phyloP scores from a whole-genome alignment of 106 monocot species.

The Xerophyta viscosa region DNA sequence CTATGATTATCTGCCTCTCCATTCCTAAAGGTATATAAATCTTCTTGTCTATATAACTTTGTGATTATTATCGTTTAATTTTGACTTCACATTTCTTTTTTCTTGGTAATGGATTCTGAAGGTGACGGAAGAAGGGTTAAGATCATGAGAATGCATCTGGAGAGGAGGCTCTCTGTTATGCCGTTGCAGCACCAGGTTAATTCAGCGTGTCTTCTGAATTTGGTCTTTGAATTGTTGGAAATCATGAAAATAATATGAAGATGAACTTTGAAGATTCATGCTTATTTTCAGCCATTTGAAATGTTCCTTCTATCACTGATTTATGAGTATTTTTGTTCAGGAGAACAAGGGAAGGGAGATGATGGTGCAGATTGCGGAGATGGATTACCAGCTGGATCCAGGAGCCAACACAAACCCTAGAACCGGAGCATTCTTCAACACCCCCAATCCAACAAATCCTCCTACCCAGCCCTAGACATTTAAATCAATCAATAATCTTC shows the following conservation, averaged over 20 bases:
- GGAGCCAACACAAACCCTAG: slow-evolving; percentile 19
- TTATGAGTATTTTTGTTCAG: no score
- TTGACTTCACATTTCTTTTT: neutral
- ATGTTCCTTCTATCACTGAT: no score
- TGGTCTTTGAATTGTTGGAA: no score
- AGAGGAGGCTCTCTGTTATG: no score
- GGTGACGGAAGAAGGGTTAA: slow-evolving; percentile 9
- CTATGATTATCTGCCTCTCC: neutral
- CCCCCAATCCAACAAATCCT: slow-evolving; percentile 1
- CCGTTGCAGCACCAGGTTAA: no score
- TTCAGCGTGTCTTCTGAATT: no score
- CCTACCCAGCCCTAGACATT: no score
- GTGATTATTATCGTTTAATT: neutral
- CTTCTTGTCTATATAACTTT: neutral
- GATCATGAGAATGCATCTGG: slow-evolving; percentile 1
- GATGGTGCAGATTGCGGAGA: slow-evolving; percentile 10
- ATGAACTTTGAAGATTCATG: no score
- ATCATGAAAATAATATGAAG: no score
- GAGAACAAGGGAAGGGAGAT: no score
- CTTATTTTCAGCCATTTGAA: no score
- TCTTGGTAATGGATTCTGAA: neutral
- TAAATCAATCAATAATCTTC: no score
- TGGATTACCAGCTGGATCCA: slow-evolving; percentile 28
- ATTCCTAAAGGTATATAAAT: slow-evolving; percentile 3
- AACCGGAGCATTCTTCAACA: neutral